A percentile compares a stretch with the other conserved stretches of the same genome.
These are phyloP conservation scores for Talaromyces wortmannii DNA, from an alignment of 495 filamentous ascomycete genomes.

Conservation along the genomic window DNA sequence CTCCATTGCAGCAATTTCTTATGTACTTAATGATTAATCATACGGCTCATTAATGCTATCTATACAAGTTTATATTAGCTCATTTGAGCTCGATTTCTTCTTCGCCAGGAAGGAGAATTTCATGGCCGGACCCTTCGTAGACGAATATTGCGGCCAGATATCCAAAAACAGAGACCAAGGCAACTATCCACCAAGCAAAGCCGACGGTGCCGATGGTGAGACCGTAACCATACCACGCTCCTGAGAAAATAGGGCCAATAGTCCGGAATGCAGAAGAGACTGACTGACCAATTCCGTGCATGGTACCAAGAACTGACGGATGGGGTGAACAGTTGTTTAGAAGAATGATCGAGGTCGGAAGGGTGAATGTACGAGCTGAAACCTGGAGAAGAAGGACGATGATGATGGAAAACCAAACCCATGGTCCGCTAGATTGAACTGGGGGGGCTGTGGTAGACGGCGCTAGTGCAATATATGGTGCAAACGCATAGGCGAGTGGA, in stretches of 20 bases:
- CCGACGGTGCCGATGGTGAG: constrained; percentile 65
- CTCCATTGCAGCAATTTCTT: too few relatives aligned
- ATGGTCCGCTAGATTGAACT: constrained; percentile 53
- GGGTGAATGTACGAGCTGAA: constrained; percentile 72
- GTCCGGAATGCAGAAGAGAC: constrained; percentile 65
- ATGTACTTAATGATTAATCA: too few relatives aligned
- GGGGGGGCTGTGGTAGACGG: constrained; percentile 56
- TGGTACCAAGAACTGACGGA: constrained; percentile 70
- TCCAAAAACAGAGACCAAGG: constrained; percentile 54
- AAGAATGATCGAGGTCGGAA: constrained; percentile 70
- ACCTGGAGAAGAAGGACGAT: constrained; percentile 67
- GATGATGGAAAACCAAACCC: constrained; percentile 63
- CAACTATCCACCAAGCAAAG: constrained; percentile 71
- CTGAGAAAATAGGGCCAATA: constrained; percentile 65
- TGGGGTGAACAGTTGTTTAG: constrained; percentile 82
- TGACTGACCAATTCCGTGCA: constrained; percentile 76
- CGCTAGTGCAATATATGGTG: constrained; percentile 66
- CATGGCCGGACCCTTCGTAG: constrained; percentile 66
- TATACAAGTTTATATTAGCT: background rate
- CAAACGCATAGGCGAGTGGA: constrained; percentile 63
- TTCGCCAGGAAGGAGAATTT: constrained; percentile 62
- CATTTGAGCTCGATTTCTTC: constrained; percentile 32
- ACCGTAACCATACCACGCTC: constrained; percentile 65
- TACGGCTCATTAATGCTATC: too few relatives aligned
- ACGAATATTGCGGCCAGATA: constrained; percentile 59